A percentile compares a stretch with the other conserved stretches of the same genome.
phyloP scores from a whole-genome alignment of 2,329 filamentous ascomycete genomes.

The Graphilbum fragrans region DNA sequence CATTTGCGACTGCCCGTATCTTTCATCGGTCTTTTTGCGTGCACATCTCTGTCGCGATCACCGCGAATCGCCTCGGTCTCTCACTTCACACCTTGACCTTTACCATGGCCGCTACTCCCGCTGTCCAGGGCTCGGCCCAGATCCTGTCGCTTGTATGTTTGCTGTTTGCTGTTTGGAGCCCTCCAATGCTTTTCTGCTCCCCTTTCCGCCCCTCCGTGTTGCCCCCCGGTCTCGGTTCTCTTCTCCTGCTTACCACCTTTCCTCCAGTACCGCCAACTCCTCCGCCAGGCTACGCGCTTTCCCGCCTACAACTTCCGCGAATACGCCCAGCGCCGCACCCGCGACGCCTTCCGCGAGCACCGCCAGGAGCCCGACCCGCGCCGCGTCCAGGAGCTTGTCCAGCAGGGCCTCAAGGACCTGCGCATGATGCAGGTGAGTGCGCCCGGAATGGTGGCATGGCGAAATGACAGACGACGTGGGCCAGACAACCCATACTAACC shows the following conservation, averaged over 20 bases:
- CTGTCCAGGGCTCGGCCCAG: background rate
- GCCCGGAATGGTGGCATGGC: background rate
- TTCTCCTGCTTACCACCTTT: background rate
- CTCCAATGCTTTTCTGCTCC: background rate
- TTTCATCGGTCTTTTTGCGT: no score
- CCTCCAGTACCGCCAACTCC: conserved; percentile 73
- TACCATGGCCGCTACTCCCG: conserved; percentile 1
- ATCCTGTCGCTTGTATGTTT: conserved; percentile 3
- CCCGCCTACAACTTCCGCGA: conserved; percentile 95
- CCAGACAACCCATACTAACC: no score
- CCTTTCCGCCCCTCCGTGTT: background rate
- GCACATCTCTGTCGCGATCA: no score
- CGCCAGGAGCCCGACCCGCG: conserved; percentile 59
- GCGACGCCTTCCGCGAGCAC: conserved; percentile 81
- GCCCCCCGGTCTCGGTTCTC: background rate
- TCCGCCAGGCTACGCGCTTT: conserved; percentile 79
- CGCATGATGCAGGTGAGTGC: conserved; percentile 71
- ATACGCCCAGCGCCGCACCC: conserved; percentile 83
- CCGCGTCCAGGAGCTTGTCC: conserved; percentile 75
- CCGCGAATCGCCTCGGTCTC: no score
- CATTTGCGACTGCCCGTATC: no score
- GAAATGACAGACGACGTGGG: background rate
- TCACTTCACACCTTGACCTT: background rate
- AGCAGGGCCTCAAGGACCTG: conserved; percentile 76
- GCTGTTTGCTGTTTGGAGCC: background rate